Evolutionary conservation across 306 rosid genomes (phyloP).

Genomic region (Vigna radiata): DNA sequence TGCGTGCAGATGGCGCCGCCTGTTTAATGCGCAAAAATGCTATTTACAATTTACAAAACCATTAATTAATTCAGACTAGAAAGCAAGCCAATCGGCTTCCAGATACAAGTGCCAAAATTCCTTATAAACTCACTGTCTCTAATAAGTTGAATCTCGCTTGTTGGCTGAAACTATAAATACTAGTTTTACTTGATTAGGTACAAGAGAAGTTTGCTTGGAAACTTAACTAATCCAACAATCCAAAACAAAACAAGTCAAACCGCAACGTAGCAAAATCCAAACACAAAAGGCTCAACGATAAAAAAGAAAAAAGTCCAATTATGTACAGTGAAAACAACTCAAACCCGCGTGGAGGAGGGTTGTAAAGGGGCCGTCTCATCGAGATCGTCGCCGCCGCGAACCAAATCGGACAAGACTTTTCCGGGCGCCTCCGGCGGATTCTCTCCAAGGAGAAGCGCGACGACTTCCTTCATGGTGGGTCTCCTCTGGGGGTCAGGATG

Average conservation of each 20-base stretch:
- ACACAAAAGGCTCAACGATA: background rate
- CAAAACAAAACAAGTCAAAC: constrained; percentile 14
- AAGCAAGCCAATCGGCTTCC: constrained; percentile 1
- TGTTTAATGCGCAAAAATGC: background rate
- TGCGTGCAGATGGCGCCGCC: background rate
- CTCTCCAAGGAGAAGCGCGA: constrained; percentile 65
- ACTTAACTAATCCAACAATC: constrained; percentile 39
- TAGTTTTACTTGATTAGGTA: constrained; percentile 13
- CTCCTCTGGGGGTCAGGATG: constrained; percentile 83
- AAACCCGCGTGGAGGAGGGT: constrained; percentile 21
- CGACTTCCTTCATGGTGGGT: constrained; percentile 86
- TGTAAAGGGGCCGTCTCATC: constrained; percentile 38
- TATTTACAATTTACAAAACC: background rate
- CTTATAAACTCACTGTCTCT: too few relatives aligned
- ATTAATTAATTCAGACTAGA: background rate
- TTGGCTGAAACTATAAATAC: background rate
- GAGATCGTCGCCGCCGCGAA: constrained; percentile 20
- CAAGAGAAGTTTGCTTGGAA: constrained; percentile 10
- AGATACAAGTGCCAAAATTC: constrained; percentile 11
- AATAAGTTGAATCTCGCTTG: background rate
- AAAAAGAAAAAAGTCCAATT: background rate
- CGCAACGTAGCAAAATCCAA: constrained; percentile 15
- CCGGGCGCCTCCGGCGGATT: constrained; percentile 50
- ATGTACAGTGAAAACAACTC: constrained; percentile 34
- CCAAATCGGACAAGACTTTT: constrained; percentile 58